A percentile compares a stretch with the other conserved stretches of the same genome.
phyloP scores from a whole-genome alignment of 202 grass and related monocot species.

The Brachypodium distachyon region DNA sequence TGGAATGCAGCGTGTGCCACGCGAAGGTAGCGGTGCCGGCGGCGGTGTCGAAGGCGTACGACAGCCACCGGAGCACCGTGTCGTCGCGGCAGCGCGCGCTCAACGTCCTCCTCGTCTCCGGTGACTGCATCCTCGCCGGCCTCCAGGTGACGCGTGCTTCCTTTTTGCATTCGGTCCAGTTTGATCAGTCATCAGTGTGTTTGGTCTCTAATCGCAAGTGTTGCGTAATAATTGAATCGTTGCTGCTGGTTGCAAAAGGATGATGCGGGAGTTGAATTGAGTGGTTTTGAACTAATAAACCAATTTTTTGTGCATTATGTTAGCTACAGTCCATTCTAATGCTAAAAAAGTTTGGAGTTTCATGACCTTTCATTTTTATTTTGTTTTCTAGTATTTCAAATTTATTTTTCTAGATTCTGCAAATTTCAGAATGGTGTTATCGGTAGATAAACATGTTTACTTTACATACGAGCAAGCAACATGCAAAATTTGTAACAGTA shows the following conservation, averaged over 20 bases:
- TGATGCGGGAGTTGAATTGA: neutral
- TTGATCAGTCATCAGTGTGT: conserved; percentile 15
- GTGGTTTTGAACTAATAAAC: neutral
- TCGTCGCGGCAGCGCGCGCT: conserved; percentile 78
- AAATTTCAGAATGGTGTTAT: neutral
- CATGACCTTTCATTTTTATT: neutral
- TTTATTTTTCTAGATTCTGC: neutral
- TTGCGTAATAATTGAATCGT: neutral
- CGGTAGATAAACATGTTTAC: neutral
- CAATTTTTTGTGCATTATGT: neutral
- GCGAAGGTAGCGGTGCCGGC: conserved; percentile 56
- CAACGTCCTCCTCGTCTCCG: conserved; percentile 72
- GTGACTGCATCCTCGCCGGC: conserved; percentile 86
- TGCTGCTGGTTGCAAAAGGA: neutral
- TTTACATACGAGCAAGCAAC: neutral
- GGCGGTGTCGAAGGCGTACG: conserved; percentile 83
- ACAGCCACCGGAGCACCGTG: conserved; percentile 52
- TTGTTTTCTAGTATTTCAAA: neutral
- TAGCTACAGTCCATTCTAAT: neutral
- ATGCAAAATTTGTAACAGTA: neutral
- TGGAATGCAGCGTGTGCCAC: conserved; percentile 81
- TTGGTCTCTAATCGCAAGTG: neutral
- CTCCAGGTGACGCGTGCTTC: conserved; percentile 57
- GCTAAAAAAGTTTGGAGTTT: neutral
- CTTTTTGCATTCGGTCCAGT: neutral